Conservation (phyloP, 2,329 filamentous ascomycete genomes). For the Coniella lustricola region DNA sequence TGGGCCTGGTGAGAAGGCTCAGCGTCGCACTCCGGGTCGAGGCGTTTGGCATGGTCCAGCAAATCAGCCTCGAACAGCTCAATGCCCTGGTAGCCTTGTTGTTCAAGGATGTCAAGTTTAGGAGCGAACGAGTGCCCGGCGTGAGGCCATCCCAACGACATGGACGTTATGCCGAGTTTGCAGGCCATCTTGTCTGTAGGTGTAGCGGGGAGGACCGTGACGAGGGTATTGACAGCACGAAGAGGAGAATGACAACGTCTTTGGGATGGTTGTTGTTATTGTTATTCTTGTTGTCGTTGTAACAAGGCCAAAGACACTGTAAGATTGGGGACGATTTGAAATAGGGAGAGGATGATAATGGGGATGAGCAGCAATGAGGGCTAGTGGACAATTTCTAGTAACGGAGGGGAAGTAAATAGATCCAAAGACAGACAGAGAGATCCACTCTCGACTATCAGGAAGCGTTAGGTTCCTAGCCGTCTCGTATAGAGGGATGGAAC, state of each 20-base stretch:
- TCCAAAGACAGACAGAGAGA: too few species aligned
- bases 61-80: constrained; percentile 78
- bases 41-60: constrained; percentile 32
- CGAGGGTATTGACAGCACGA: constrained; percentile 5
- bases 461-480: too few species aligned
- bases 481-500: too few species aligned
- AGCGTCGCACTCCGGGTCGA: constrained; percentile 9
- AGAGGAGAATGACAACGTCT: neutral
- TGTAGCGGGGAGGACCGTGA: constrained; percentile 4
- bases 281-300: too few species aligned
- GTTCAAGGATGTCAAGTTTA: constrained; percentile 62
- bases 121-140: constrained; percentile 60
- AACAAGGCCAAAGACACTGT: too few species aligned
- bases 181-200: constrained; percentile 37
- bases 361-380: too few species aligned
- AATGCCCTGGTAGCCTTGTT: constrained; percentile 60
- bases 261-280: too few species aligned
- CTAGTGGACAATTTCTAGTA: too few species aligned
- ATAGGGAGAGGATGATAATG: too few species aligned
- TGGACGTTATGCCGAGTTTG: constrained; percentile 64
- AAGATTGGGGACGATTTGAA: too few species aligned
- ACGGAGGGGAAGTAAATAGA: neutral
- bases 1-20: constrained; percentile 19
- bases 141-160: constrained; percentile 65
- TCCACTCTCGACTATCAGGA: too few species aligned